phyloP scores from a whole-genome alignment of 106 monocot genomes.

The Gastrodia elata region DNA sequence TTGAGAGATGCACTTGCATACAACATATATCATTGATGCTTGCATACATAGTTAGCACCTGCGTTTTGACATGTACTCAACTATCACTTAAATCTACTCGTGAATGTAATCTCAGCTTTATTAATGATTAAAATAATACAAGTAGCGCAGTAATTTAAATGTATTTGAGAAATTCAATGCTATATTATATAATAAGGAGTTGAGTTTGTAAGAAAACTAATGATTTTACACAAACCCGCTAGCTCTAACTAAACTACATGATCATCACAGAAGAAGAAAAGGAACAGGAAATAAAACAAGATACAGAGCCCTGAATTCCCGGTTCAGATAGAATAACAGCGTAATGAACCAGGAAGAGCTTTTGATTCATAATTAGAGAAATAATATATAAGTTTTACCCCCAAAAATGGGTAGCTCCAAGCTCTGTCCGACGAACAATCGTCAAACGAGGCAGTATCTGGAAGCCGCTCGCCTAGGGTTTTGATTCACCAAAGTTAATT shows the following conservation, averaged over 20 bases:
- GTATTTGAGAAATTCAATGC: too few relatives aligned
- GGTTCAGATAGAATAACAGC: neutral
- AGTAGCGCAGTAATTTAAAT: too few relatives aligned
- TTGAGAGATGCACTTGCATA: too few relatives aligned
- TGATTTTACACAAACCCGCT: neutral
- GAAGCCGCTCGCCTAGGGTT: neutral
- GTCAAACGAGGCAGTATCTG: neutral
- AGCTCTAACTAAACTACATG: neutral
- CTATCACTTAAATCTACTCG: too few relatives aligned
- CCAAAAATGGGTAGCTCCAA: neutral
- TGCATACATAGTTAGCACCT: too few relatives aligned
- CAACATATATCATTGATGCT: too few relatives aligned
- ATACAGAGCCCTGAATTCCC: neutral
- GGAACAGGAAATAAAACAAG: neutral
- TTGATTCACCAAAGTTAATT: neutral
- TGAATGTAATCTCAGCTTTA: too few relatives aligned
- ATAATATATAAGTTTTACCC: neutral
- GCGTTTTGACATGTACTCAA: too few relatives aligned
- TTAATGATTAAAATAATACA: too few relatives aligned
- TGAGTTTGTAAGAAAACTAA: too few relatives aligned
- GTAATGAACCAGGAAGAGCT: neutral
- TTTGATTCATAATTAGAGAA: neutral
- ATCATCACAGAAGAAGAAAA: neutral
- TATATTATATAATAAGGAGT: too few relatives aligned
- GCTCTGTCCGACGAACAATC: neutral